Evolutionary conservation across 169 alveolate genomes (phyloP).

Genomic region (Theileria annulata): DNA sequence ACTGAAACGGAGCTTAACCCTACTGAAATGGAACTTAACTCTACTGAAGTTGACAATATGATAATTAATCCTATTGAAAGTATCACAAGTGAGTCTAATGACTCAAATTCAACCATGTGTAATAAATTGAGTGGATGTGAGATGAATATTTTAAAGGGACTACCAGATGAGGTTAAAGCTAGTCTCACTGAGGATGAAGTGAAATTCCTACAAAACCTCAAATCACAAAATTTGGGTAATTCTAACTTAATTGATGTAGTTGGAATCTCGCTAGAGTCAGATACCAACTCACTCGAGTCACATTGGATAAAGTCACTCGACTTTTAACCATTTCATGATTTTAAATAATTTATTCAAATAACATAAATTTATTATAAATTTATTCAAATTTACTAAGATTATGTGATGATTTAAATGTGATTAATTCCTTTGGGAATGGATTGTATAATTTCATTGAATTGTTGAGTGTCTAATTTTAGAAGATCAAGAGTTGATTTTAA

Average conservation of each 20-base stretch:
- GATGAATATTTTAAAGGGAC: conserved; percentile 3
- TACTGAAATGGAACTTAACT: no score
- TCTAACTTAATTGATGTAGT: no score
- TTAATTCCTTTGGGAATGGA: conserved; percentile 50
- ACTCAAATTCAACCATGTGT: neutral
- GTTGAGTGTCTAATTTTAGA: conserved; percentile 19
- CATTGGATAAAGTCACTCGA: no score
- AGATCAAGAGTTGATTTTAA: conserved; percentile 23
- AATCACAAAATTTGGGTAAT: no score
- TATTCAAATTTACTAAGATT: neutral
- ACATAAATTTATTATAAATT: neutral
- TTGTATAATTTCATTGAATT: conserved; percentile 22
- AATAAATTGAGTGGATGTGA: neutral
- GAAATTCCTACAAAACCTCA: conserved; percentile 7
- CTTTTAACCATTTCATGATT: no score
- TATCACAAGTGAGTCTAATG: no score
- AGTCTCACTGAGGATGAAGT: conserved; percentile 28
- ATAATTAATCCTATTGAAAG: no score
- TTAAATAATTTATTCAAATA: no score
- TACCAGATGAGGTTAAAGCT: neutral
- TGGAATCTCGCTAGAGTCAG: no score
- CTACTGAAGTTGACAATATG: no score
- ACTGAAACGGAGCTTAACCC: no score
- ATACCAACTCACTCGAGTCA: neutral
- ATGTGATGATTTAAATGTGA: conserved; percentile 24